A percentile compares a stretch with the other conserved stretches of the same genome.
Conservation (phyloP, 2,329 filamentous ascomycete genomes). For the Xylariaceae sp. region DNA sequence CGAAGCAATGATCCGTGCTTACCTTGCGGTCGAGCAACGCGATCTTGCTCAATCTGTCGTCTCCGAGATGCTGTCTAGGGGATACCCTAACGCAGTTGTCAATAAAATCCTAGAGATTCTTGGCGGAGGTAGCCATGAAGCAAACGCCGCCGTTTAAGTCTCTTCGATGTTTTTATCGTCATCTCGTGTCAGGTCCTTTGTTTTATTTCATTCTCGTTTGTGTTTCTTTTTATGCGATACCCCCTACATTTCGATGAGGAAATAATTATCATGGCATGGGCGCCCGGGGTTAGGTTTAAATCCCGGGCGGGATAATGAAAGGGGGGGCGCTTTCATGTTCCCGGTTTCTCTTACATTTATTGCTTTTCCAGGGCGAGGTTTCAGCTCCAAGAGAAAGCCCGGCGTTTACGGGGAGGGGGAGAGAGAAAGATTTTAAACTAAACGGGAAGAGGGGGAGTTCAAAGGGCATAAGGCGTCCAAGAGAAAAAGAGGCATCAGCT, state of each 20-base stretch:
- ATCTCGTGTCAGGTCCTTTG: slow-evolving; percentile 7
- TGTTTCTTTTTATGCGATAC: slow-evolving; percentile 32
- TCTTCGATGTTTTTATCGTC: neutral
- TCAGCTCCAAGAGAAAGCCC: slow-evolving; percentile 11
- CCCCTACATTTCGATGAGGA: slow-evolving; percentile 27
- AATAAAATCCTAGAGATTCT: slow-evolving; percentile 92
- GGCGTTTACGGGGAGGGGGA: slow-evolving; percentile 22
- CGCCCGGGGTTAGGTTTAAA: slow-evolving; percentile 25
- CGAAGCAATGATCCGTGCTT: slow-evolving; percentile 95
- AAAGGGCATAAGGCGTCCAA: slow-evolving; percentile 18
- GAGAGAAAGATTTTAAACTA: slow-evolving; percentile 17
- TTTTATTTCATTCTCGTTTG: slow-evolving; percentile 25
- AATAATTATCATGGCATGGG: slow-evolving; percentile 20
- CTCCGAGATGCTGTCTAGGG: slow-evolving; percentile 81
- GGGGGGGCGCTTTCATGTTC: slow-evolving; percentile 16
- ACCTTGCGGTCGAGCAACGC: slow-evolving; percentile 75
- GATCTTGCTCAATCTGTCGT: slow-evolving; percentile 72
- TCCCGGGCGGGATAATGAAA: neutral
- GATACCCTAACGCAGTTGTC: slow-evolving; percentile 86
- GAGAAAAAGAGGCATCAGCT: slow-evolving; percentile 22
- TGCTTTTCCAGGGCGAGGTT: slow-evolving; percentile 4
- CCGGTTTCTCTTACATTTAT: slow-evolving; percentile 1
- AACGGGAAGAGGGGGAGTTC: slow-evolving; percentile 14
- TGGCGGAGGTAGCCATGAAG: slow-evolving; percentile 48
- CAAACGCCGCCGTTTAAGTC: slow-evolving; percentile 27